Evolutionary conservation across 2,329 filamentous ascomycete species (phyloP).

Genomic region (Hysterium pulicare): DNA sequence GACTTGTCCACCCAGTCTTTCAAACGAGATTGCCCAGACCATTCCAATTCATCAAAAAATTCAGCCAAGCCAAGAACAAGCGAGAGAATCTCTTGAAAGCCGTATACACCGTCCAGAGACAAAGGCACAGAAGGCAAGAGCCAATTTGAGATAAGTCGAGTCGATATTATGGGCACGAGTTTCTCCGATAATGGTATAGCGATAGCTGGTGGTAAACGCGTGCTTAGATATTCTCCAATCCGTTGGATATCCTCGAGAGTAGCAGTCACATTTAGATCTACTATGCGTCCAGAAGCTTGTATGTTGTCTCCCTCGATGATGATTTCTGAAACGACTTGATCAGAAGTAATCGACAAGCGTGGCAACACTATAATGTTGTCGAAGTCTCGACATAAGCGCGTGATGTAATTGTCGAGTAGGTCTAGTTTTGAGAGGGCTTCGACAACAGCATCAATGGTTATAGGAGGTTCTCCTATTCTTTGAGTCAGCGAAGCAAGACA

Average conservation of each 20-base stretch:
- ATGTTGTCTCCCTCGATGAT: slow-evolving; percentile 34
- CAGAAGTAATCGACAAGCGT: slow-evolving; percentile 47
- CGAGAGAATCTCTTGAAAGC: slow-evolving; percentile 69
- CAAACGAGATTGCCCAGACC: slow-evolving; percentile 61
- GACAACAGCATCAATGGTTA: slow-evolving; percentile 32
- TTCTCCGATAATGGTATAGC: slow-evolving; percentile 58
- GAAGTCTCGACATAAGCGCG: slow-evolving; percentile 60
- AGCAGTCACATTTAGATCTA: slow-evolving; percentile 26
- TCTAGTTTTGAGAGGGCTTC: slow-evolving; percentile 35
- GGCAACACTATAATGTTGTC: slow-evolving; percentile 60
- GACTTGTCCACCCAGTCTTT: slow-evolving; percentile 77
- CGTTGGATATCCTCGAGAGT: slow-evolving; percentile 30
- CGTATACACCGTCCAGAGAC: slow-evolving; percentile 65
- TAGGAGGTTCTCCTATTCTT: slow-evolving; percentile 14
- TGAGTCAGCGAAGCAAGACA: slow-evolving; percentile 1
- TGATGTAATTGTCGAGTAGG: slow-evolving; percentile 49
- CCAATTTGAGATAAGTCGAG: slow-evolving; percentile 69
- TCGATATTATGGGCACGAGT: slow-evolving; percentile 67
- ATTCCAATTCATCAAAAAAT: slow-evolving; percentile 59
- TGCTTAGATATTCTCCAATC: slow-evolving; percentile 51
- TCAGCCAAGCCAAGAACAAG: slow-evolving; percentile 63
- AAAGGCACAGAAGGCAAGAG: slow-evolving; percentile 73
- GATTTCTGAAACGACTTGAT: slow-evolving; percentile 31
- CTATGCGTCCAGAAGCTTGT: slow-evolving; percentile 21
- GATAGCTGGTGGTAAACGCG: slow-evolving; percentile 49